Evolutionary conservation across 305 asterid genomes (phyloP).

Genomic region (Plantago coronopus): DNA sequence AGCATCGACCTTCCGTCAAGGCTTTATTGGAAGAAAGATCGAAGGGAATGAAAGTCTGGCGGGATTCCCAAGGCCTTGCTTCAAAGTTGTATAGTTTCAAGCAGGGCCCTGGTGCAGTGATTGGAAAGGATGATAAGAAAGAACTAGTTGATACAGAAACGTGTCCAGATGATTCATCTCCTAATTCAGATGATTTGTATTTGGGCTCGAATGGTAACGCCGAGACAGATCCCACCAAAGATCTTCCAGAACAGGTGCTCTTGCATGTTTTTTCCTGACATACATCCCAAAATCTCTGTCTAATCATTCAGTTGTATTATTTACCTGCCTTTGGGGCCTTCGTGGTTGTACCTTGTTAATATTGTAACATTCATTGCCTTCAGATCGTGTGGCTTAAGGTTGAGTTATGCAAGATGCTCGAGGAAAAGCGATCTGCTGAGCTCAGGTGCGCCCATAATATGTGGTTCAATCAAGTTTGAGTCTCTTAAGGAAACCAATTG

Average conservation of each 20-base stretch:
- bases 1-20: slow-evolving; percentile 82
- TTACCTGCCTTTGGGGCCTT: neutral
- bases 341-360: slow-evolving; percentile 5
- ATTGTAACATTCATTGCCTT: slow-evolving; percentile 24
- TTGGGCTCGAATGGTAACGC: slow-evolving; percentile 41
- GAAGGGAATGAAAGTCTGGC: slow-evolving; percentile 59
- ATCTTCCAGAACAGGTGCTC: slow-evolving; percentile 87
- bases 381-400: slow-evolving; percentile 92
- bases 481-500: slow-evolving; percentile 11
- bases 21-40: slow-evolving; percentile 79
- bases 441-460: slow-evolving; percentile 54
- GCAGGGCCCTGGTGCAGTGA: slow-evolving; percentile 47
- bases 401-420: slow-evolving; percentile 88
- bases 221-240: slow-evolving; percentile 67
- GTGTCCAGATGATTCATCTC: slow-evolving; percentile 46
- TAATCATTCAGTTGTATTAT: neutral
- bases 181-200: slow-evolving; percentile 34
- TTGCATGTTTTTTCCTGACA: slow-evolving; percentile 8
- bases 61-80: slow-evolving; percentile 67
- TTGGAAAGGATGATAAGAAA: slow-evolving; percentile 26
- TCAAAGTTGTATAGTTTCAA: slow-evolving; percentile 67
- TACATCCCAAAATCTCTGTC: neutral
- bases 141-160: slow-evolving; percentile 35
- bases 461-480: slow-evolving; percentile 3
- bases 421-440: slow-evolving; percentile 87